phyloP scores from a whole-genome alignment of 164 flowering plant genomes.

The Tetracentron sinense region DNA sequence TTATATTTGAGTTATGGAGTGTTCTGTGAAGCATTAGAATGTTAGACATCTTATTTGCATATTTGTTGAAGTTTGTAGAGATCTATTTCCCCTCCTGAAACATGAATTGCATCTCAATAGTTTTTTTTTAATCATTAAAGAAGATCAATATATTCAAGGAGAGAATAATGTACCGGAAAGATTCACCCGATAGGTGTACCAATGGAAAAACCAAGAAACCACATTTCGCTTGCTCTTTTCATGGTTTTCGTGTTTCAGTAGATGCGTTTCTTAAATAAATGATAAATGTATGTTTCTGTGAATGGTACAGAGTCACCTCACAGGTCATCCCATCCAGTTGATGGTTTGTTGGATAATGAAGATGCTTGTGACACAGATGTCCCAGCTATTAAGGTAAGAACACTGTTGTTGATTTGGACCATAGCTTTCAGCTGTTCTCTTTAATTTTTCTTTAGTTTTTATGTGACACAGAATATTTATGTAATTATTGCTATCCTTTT shows the following conservation, averaged over 20 bases:
- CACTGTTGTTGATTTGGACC: neutral
- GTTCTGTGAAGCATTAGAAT: neutral
- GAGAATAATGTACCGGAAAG: too few relatives aligned
- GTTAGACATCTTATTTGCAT: neutral
- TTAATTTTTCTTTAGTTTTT: neutral
- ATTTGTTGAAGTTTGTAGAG: neutral
- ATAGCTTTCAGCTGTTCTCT: neutral
- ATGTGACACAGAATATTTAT: neutral
- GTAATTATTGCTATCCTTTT: neutral
- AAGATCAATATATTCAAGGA: too few relatives aligned
- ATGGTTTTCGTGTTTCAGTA: too few relatives aligned
- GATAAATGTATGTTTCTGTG: neutral
- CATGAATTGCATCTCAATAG: neutral
- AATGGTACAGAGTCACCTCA: slow-evolving; percentile 24
- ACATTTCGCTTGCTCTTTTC: too few relatives aligned
- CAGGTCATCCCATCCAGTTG: slow-evolving; percentile 14
- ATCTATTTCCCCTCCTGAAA: too few relatives aligned
- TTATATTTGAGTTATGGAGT: neutral
- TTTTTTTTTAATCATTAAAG: too few relatives aligned
- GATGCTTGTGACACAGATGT: slow-evolving; percentile 15
- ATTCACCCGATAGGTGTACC: too few relatives aligned
- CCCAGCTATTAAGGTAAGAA: slow-evolving; percentile 33
- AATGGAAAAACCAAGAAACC: too few relatives aligned
- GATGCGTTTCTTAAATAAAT: too few relatives aligned
- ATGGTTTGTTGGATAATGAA: slow-evolving; percentile 15